Conservation (phyloP, 106 monocot species). For the Dioscorea alata region DNA sequence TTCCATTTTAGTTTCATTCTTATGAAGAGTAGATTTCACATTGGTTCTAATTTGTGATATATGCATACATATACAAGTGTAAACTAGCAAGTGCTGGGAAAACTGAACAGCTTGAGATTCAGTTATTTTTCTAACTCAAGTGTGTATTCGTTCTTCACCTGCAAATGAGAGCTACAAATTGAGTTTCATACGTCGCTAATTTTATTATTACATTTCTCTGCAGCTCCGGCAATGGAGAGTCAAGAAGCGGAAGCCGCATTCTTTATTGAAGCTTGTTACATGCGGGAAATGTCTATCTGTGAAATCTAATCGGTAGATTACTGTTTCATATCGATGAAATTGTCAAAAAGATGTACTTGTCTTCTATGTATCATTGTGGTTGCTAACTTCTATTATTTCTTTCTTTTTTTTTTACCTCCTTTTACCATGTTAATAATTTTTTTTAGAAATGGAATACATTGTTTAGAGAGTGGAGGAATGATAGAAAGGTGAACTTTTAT, state of each 20-base stretch:
- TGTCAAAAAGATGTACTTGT: neutral
- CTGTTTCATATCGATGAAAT: neutral
- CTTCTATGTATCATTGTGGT: too few species aligned
- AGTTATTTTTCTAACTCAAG: neutral
- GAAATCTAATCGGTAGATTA: constrained; percentile 35
- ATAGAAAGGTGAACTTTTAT: too few species aligned
- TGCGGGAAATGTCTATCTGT: constrained; percentile 54
- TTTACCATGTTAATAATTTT: too few species aligned
- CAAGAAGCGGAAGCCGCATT: constrained; percentile 31
- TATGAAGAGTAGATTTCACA: neutral
- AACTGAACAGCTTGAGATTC: neutral
- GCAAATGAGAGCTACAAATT: neutral
- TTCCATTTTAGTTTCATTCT: neutral
- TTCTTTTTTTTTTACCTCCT: too few species aligned
- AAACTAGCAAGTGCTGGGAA: too few species aligned
- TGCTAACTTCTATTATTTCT: too few species aligned
- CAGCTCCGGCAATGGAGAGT: constrained; percentile 49
- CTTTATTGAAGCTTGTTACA: constrained; percentile 40
- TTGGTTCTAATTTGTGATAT: too few species aligned
- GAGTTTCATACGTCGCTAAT: neutral
- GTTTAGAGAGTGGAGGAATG: too few species aligned
- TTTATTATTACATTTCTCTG: neutral
- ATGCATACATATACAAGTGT: too few species aligned
- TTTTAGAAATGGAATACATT: too few species aligned
- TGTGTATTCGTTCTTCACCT: neutral